Base-by-base conservation (phyloP, 306 rosid species). In the Arachis hypogaea region DNA sequence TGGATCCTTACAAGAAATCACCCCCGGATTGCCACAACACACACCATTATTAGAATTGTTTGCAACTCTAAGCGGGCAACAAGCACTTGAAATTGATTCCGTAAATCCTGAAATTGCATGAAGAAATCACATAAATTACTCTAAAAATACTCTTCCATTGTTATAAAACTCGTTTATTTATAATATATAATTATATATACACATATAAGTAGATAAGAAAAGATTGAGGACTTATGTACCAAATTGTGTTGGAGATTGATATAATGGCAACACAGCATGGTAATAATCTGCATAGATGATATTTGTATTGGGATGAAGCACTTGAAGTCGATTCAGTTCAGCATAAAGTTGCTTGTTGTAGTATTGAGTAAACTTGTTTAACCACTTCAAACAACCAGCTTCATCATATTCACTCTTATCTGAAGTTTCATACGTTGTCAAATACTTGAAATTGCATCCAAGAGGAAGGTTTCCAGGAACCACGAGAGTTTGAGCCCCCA, bases 211-310 rank as follows among this genome's bases (percentile, higher is more conserved):
- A 36, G 5, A 61, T 29, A 8, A 2, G 9, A 10, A 9, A 7
- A 72, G 54, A 49, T 67, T 50, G 11, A 51, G 30, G 14, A 4
- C 11, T 47, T 14, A 22, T 44, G 18, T 72, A 83, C 87, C 87
- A 72, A 46, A 83, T 46, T 72, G 59, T 57, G 49, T 22, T 33
- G 87, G 82, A 55, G 61, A 0, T 1, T 63, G 66, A 59, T 61
- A 87, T 3, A 87, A 66, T 22, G 62, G 59, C 74, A 80, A 69
- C 3, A 72, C 66, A 14, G 83, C 79, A 63, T 85, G 70, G 74
- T 83, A 81, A 22, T 82, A 85, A 73, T 87, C 89, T 3, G 76
- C 87, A 59, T 85, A 85, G 22, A 85, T 80, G 68, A 87, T 81
- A 36, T 57, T 63, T 16, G 63, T 64, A 8, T 47, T 22, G 3